These are phyloP conservation scores for Sclerotinia trifoliorum DNA, from an alignment of 2,329 filamentous ascomycete genomes.

Conservation along the genomic window DNA sequence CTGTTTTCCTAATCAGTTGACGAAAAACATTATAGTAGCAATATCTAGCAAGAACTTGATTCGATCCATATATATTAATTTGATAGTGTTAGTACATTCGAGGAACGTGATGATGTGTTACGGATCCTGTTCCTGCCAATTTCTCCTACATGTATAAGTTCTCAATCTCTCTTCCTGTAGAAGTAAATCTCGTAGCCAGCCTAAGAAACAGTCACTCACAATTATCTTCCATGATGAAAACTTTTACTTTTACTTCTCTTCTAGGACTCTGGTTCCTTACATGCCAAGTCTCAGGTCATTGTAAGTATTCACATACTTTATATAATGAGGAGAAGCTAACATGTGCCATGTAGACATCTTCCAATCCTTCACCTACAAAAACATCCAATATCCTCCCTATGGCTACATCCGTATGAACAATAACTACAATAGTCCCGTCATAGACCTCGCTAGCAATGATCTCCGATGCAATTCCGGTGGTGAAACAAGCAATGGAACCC, in stretches of 20 bases:
- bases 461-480: slow-evolving; percentile 47
- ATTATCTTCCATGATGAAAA: slow-evolving; percentile 8
- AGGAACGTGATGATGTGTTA: not conserved
- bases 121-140: not conserved
- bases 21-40: not conserved
- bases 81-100: not conserved
- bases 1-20: slow-evolving; percentile 10
- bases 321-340: not conserved
- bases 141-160: not conserved
- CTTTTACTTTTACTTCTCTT: not conserved
- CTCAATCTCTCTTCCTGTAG: not conserved
- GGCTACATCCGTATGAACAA: slow-evolving; percentile 47
- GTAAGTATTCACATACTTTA: not conserved
- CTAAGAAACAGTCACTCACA: not conserved
- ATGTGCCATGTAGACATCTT: slow-evolving; percentile 32
- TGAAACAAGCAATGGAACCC: slow-evolving; percentile 24
- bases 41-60: not conserved
- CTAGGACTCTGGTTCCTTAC: not conserved
- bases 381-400: slow-evolving; percentile 44
- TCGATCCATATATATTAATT: not conserved
- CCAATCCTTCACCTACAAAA: slow-evolving; percentile 31
- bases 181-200: not conserved
- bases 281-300: slow-evolving; percentile 16
- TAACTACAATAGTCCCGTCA: slow-evolving; percentile 52
- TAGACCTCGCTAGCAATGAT: slow-evolving; percentile 33